phyloP scores from a whole-genome alignment of 495 filamentous ascomycete species.

The Neurospora discreta region DNA sequence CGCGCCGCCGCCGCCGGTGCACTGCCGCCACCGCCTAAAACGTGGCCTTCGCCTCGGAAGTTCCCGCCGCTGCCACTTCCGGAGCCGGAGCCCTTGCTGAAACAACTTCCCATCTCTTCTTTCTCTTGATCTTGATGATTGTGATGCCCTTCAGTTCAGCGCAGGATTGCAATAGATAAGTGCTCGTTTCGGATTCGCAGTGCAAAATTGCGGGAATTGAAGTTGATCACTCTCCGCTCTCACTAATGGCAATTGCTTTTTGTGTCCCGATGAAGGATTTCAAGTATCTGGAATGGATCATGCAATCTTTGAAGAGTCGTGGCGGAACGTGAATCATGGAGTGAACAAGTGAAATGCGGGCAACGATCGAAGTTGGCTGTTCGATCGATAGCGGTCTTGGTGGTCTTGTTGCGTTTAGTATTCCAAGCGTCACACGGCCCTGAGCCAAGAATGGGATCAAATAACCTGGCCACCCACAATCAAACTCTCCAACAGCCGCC shows the following conservation, averaged over 20 bases:
- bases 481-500: neutral
- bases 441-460: neutral
- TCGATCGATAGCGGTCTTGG: neutral
- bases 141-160: neutral
- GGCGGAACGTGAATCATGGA: neutral
- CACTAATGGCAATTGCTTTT: neutral
- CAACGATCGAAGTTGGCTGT: neutral
- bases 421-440: neutral
- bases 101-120: slow-evolving; percentile 58
- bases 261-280: neutral
- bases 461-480: neutral
- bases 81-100: slow-evolving; percentile 44
- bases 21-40: slow-evolving; percentile 32
- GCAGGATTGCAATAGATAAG: neutral
- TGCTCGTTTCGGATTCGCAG: neutral
- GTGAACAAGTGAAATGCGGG: neutral
- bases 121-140: neutral
- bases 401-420: neutral
- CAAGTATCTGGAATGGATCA: neutral
- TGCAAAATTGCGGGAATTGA: neutral
- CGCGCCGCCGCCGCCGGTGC: slow-evolving; percentile 4
- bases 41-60: slow-evolving; percentile 44
- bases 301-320: neutral
- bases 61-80: neutral
- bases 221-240: neutral